Evolutionary conservation across 1,284 basidiomycete species (phyloP), one percentile per base, ranked within the genome.

Genomic region (Moesziomyces sp.): DNA sequence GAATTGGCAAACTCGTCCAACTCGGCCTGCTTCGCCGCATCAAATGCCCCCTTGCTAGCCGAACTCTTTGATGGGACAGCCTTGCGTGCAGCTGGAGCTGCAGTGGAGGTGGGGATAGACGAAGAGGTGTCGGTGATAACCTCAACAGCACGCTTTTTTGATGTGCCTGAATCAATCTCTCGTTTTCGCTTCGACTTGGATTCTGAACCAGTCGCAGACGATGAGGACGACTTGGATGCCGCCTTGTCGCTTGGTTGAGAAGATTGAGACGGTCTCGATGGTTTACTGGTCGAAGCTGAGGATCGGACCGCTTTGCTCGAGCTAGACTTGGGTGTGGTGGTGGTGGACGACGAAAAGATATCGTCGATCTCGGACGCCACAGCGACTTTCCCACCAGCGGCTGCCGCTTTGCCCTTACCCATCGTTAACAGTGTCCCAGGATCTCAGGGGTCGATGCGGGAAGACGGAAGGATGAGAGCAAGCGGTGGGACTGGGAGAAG

Each of bases 1-100:
- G 44, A 55, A 38, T 74, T 61, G 21, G 45, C 58, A 21, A 74
- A 74, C 0, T 61, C 57, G 7, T 59, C 48, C 8, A 65, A 18
- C 11, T 72, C 63, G 26, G 18, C 11, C 42, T 42, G 26, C 42
- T 30, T n/a, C 0, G 24, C 16, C 16, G 40, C 38, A 5, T 40
- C 38, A 8, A n/a, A 40, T 3, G 6, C 38, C 13, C 14, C 18
- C 5, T 14, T 18, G 38, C 38, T 8, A 13, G 30, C 26, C 26
- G 24, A 28, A 28, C 5, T 13, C 30, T 13, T 33, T 33, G 30
- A 11, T 8, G 30, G 1, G 1, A 5, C 3, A 6, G 6, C 7
- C 26, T 28, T 28, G 26, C 1, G 5, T 7, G 26, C 3, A 1
- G 26, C 5, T 28, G 26, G 26, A 1, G 26, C 26, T 7, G 26